These are phyloP conservation scores for Cadophora malorum DNA, from an alignment of 2,329 filamentous ascomycete species.

Conservation along the genomic window DNA sequence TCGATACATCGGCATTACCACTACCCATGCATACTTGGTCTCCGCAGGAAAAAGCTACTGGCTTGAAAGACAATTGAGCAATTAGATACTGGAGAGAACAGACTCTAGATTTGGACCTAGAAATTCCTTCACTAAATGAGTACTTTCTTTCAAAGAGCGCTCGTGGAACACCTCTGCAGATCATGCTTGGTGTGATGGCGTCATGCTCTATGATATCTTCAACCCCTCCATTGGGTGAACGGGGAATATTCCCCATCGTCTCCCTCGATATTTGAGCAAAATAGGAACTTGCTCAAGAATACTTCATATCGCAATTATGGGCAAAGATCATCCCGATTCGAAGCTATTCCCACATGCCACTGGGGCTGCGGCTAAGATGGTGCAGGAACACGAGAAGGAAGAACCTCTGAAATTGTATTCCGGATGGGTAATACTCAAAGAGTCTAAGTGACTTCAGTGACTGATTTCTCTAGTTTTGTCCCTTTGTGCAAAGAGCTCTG, in stretches of 20 bases:
- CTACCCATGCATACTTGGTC: background rate
- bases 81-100: background rate
- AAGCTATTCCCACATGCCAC: slow-evolving; percentile 53
- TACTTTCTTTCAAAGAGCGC: background rate
- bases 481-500: slow-evolving; percentile 74
- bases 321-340: slow-evolving; percentile 35
- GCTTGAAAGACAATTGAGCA: background rate
- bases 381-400: slow-evolving; percentile 52
- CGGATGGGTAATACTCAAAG: slow-evolving; percentile 65
- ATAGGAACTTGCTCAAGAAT: background rate
- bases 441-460: background rate
- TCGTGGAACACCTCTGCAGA: background rate
- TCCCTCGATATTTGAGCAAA: too few species aligned
- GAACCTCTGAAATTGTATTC: slow-evolving; percentile 70
- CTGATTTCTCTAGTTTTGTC: slow-evolving; percentile 51
- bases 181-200: background rate
- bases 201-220: background rate
- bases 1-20: background rate
- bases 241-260: background rate
- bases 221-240: background rate
- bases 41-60: background rate
- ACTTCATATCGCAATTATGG: slow-evolving; percentile 30
- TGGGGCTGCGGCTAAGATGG: slow-evolving; percentile 57
- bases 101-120: background rate
- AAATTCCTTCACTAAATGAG: background rate